Evolutionary conservation across 345 rosid genomes (phyloP), one percentile per base, ranked within the genome.

Genomic region (Citrus glauca): DNA sequence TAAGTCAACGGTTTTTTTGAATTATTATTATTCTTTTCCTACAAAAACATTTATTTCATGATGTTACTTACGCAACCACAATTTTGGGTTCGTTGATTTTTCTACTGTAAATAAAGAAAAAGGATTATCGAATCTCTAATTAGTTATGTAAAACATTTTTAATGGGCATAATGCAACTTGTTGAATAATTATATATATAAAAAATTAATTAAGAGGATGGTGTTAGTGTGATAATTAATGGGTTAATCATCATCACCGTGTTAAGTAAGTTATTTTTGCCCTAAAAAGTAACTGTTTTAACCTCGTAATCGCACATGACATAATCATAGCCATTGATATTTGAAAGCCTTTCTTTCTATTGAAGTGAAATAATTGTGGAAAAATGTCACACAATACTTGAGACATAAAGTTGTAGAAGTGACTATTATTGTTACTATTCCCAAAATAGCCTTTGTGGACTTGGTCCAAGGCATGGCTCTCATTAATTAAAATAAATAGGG

Each of bases 1-100:
- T 10, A n/a, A 73, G 87, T 84, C 90, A 87, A 85, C 85, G 78
- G 66, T 69, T 77, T 68, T 28, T 22, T 20, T 71, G 42, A 19
- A 45, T 45, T 14, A 7, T 7, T 20, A 28, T 63, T 11, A 2
- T 9, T 7, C 14, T 11, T 6, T 33, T 33, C 22, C 6, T 32
- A 16, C 42, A 19, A 16, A 30, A 25, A 27, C 50, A 25, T 13
- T 24, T 66, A 5, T 4, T 38, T 40, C 3, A 9, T 67, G 70
- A 35, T 66, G 70, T 45, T 53, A n/a, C n/a, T n/a, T n/a, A 71
- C 27, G 28, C 5, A 55, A 30, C 74, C 5, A 9, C 9, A 30
- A 19, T 27, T 27, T 45, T 16, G n/a, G 19, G 57, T 53, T 53
- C 57, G 5, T 28, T 30, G 40, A n/a, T 50, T 71, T 30, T 28